These are phyloP conservation scores for Microsporum canis DNA, from an alignment of 2,329 filamentous ascomycete genomes.

Conservation along the genomic window DNA sequence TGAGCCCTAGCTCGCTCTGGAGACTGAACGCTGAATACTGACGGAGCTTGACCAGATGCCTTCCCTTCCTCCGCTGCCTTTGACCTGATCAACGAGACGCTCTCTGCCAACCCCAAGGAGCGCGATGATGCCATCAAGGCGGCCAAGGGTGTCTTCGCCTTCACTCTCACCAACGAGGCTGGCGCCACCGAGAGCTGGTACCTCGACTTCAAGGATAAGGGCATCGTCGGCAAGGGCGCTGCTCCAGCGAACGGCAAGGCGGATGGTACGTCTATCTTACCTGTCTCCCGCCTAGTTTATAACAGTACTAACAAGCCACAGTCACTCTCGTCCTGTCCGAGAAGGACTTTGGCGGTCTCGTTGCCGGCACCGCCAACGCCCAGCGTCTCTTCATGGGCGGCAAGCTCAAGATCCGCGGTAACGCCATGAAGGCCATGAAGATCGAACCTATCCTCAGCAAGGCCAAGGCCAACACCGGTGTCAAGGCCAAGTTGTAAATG, in stretches of 20 bases:
- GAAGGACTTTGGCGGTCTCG: slow-evolving; percentile 72
- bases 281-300: neutral
- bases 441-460: slow-evolving; percentile 87
- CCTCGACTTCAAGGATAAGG: slow-evolving; percentile 87
- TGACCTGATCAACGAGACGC: slow-evolving; percentile 67
- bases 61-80: slow-evolving; percentile 90
- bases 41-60: slow-evolving; percentile 2
- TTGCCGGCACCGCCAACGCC: slow-evolving; percentile 79
- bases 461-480: slow-evolving; percentile 48
- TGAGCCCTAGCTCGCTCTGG: slow-evolving; percentile 29
- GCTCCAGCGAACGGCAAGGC: slow-evolving; percentile 62
- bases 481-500: slow-evolving; percentile 64
- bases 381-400: slow-evolving; percentile 96
- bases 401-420: slow-evolving; percentile 95
- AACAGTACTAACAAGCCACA: slow-evolving; percentile 26
- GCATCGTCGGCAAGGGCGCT: slow-evolving; percentile 65
- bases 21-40: neutral
- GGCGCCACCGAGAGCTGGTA: slow-evolving; percentile 81
- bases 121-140: slow-evolving; percentile 83
- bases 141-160: slow-evolving; percentile 76
- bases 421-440: slow-evolving; percentile 97
- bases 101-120: slow-evolving; percentile 58
- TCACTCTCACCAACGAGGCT: slow-evolving; percentile 77
- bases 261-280: slow-evolving; percentile 47
- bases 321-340: slow-evolving; percentile 82